Evolutionary conservation across 495 filamentous ascomycete species (phyloP), one percentile per base, ranked within the genome.

Genomic region (Xylaria cubensis): DNA sequence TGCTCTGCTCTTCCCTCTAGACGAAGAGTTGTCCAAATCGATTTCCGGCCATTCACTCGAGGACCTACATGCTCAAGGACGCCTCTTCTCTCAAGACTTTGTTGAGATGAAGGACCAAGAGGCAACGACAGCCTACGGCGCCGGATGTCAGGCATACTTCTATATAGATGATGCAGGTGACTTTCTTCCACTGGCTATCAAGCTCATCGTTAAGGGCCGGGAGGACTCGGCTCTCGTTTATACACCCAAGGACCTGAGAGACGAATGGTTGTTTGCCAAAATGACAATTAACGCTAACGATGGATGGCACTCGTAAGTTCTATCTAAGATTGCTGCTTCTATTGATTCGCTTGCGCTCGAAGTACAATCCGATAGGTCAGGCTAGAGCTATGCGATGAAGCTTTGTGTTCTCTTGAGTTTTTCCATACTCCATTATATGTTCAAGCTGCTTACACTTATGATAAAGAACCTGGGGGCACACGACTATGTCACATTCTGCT

Each of bases 221-320:
- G 73, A 66, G 32, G 72, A 80, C 73, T 68, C 65, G 1, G 65
- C 65, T 71, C 69, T 83, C 32, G 74, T 77, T 50, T 83, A 83
- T 69, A 82, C 81, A 26, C 82, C 81, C 21, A 65, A 77, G 21
- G 81, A 83, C 63, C 29, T 50, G 24, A 36, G 44, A 19, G 75
- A 77, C 34, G 81, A 83, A 67, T 83, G 81, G 82, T 72, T 79
- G 17, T 64, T 83, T 17, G 82, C 80, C 12, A 83, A 83, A 70
- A 79, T 82, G 61, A 82, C 81, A 67, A 80, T 80, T 51, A 82
- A 82, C 71, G 71, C 75, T 19, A 82, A 83, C 69, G 82, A 83
- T 65, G 72, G 80, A 26, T 81, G 69, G 64, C 72, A 74, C 75
- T 77, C 74, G 65, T 68, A 58, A 68, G 65, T 68, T 17, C 7